These are phyloP conservation scores for Botrytis hyacinthi DNA, from an alignment of 2,329 filamentous ascomycete genomes.

Conservation along the genomic window DNA sequence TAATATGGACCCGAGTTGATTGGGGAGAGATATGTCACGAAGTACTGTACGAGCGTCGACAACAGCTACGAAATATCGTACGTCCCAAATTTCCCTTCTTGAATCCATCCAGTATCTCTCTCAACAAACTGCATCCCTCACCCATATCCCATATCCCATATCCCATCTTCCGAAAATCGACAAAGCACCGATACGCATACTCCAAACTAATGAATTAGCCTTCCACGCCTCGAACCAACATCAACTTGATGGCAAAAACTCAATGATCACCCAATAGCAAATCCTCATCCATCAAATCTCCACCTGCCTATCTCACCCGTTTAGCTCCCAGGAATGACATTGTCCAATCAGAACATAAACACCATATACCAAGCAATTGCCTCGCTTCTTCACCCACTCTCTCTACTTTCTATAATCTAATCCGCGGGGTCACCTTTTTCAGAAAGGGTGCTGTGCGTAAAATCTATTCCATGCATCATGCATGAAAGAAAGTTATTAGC, in stretches of 20 bases:
- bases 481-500: not conserved
- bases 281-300: not conserved
- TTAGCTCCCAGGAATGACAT: not conserved
- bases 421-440: conserved; percentile 1
- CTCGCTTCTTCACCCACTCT: not conserved
- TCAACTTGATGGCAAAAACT: not conserved
- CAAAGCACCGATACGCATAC: not conserved
- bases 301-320: not conserved
- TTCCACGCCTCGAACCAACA: not conserved
- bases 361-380: not conserved
- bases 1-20: not conserved
- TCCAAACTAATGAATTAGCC: not conserved
- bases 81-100: not conserved
- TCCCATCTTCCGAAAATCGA: conserved; percentile 5
- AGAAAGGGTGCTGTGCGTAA: not conserved
- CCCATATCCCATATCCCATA: not conserved
- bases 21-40: not conserved
- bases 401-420: not conserved
- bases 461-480: conserved; percentile 1
- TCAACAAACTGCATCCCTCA: not conserved
- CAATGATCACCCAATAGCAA: not conserved
- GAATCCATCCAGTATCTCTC: not conserved
- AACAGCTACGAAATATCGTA: not conserved
- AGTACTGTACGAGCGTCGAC: not conserved
- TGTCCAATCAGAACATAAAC: not conserved